phyloP scores from a whole-genome alignment of 169 alveolate species.

The Babesia ovata region DNA sequence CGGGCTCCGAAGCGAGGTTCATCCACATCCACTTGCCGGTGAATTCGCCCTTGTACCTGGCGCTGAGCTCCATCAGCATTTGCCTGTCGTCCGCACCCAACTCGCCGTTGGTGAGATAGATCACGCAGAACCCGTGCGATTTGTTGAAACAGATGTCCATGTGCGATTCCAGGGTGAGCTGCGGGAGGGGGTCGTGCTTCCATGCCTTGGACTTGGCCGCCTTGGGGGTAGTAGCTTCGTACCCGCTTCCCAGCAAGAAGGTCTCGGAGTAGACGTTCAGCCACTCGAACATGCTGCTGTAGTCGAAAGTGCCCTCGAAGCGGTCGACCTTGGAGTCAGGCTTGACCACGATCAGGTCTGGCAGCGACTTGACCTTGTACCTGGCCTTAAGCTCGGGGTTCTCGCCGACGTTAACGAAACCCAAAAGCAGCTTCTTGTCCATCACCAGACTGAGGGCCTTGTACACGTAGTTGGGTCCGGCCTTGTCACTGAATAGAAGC shows the following conservation, averaged over 20 bases:
- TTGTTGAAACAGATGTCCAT: constrained; percentile 85
- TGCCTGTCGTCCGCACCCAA: constrained; percentile 74
- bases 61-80: constrained; percentile 81
- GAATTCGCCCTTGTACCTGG: constrained; percentile 80
- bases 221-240: constrained; percentile 76
- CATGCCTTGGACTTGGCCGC: constrained; percentile 86
- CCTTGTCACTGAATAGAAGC: constrained; percentile 71
- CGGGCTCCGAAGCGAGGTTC: constrained; percentile 76
- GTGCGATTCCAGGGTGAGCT: constrained; percentile 81
- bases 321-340: constrained; percentile 79
- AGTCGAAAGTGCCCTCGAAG: constrained; percentile 89
- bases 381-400: constrained; percentile 79
- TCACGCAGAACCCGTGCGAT: constrained; percentile 81
- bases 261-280: constrained; percentile 94
- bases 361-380: constrained; percentile 86
- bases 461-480: constrained; percentile 71
- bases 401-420: constrained; percentile 73
- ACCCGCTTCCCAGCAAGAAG: constrained; percentile 93
- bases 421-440: constrained; percentile 68
- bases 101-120: constrained; percentile 79
- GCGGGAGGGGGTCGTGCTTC: constrained; percentile 82
- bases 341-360: constrained; percentile 84
- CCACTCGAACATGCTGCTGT: constrained; percentile 89
- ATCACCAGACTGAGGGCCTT: constrained; percentile 76
- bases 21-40: constrained; percentile 88